These are phyloP conservation scores for Naganishia kalamii DNA, from an alignment of 768 basidiomycete species.

Conservation along the genomic window DNA sequence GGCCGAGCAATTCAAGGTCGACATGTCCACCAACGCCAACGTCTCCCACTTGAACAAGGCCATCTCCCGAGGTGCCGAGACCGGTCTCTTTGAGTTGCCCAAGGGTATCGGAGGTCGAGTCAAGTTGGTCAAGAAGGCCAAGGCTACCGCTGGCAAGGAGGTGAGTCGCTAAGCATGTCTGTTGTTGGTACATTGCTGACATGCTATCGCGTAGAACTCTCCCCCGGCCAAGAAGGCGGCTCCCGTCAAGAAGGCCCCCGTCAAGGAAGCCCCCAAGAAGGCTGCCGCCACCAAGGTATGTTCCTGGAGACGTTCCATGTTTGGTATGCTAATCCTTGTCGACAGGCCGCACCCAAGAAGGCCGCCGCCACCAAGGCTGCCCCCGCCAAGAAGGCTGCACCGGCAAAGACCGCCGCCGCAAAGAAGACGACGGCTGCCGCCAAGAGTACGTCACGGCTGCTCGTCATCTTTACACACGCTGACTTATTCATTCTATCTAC, in stretches of 20 bases:
- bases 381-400: conserved; percentile 45
- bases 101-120: conserved; percentile 59
- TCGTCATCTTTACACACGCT: not conserved
- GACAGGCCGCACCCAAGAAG: conserved; percentile 32
- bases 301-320: not conserved
- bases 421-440: conserved; percentile 51
- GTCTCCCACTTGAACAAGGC: conserved; percentile 71
- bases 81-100: conserved; percentile 74
- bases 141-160: conserved; percentile 55
- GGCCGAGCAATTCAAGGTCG: conserved; percentile 72
- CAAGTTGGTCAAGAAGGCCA: conserved; percentile 43
- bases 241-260: conserved; percentile 41
- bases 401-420: too few species aligned
- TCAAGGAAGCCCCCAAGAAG: conserved; percentile 31
- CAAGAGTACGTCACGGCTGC: conserved; percentile 37
- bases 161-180: conserved; percentile 47
- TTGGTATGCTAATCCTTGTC: too few species aligned
- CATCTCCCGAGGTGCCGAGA: conserved; percentile 72
- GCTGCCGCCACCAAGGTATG: conserved; percentile 25
- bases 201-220: conserved; percentile 8
- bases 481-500: not conserved
- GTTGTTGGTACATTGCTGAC: not conserved
- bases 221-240: conserved; percentile 48
- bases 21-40: conserved; percentile 69
- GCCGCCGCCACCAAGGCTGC: conserved; percentile 26